Conservation (phyloP, 495 filamentous ascomycete species). For the Saxispiralis lemnorum region DNA sequence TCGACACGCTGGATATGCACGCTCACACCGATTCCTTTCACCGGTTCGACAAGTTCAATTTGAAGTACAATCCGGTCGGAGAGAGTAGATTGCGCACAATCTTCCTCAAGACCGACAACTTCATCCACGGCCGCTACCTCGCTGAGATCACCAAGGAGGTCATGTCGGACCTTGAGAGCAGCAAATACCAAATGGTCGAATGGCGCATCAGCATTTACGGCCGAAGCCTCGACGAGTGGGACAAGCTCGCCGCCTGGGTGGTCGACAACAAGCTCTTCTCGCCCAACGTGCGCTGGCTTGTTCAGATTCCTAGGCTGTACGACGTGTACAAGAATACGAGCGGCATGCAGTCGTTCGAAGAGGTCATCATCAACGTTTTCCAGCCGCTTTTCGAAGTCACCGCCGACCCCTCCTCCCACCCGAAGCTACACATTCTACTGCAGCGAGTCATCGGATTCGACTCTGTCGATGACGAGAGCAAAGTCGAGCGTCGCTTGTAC, state of each 20-base stretch:
- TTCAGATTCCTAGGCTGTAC: constrained; percentile 86
- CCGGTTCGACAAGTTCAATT: constrained; percentile 97
- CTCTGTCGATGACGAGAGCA: constrained; percentile 96
- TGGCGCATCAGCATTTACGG: constrained; percentile 98
- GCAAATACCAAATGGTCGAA: constrained; percentile 99
- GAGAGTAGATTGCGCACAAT: constrained; percentile 89
- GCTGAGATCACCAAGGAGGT: constrained; percentile 97
- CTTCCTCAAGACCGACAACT: constrained; percentile 96
- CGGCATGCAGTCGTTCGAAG: constrained; percentile 75
- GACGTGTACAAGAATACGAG: constrained; percentile 83
- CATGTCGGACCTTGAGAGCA: constrained; percentile 91
- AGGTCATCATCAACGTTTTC: constrained; percentile 83
- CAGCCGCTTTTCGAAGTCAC: constrained; percentile 90
- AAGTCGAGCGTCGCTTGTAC: constrained; percentile 76
- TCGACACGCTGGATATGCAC: constrained; percentile 98
- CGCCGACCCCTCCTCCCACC: constrained; percentile 65
- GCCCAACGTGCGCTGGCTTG: constrained; percentile 91
- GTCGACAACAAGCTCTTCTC: constrained; percentile 96
- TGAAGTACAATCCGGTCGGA: constrained; percentile 95
- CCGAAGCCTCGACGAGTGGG: constrained; percentile 82
- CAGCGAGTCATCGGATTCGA: constrained; percentile 94
- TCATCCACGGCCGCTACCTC: constrained; percentile 85
- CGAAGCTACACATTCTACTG: constrained; percentile 85
- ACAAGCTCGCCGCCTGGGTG: constrained; percentile 96
- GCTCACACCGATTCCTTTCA: constrained; percentile 97